These are phyloP conservation scores for Paratinospora sagittata DNA, from an alignment of 164 flowering plant genomes.

Conservation along the genomic window DNA sequence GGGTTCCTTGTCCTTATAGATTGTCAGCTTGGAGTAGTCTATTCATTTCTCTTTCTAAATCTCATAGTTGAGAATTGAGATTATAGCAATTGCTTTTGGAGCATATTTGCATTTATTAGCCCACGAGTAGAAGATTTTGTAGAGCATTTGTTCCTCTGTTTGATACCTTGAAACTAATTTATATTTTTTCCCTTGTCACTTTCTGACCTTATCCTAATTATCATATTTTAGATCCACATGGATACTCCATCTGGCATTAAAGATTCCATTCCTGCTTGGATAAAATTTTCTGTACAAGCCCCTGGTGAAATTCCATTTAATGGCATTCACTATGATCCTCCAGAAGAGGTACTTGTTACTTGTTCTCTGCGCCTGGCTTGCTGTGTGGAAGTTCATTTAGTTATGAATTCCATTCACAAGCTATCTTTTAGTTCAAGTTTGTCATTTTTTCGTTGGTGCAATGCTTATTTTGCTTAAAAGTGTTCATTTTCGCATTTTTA, in stretches of 20 bases:
- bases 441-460: neutral
- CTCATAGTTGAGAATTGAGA: too few species aligned
- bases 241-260: slow-evolving; percentile 90
- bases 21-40: too few species aligned
- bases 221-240: slow-evolving; percentile 71
- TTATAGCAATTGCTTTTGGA: too few species aligned
- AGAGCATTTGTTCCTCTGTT: neutral
- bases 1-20: too few species aligned
- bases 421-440: neutral
- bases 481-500: slow-evolving; percentile 11
- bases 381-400: neutral
- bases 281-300: slow-evolving; percentile 91
- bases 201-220: neutral
- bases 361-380: neutral
- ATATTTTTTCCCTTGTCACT: neutral
- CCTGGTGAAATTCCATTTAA: slow-evolving; percentile 96
- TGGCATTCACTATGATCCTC: slow-evolving; percentile 96
- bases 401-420: neutral
- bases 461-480: neutral
- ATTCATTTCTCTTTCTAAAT: too few species aligned
- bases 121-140: neutral
- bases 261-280: slow-evolving; percentile 99
- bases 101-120: too few species aligned
- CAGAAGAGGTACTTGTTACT: slow-evolving; percentile 63
- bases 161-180: neutral